A percentile compares a stretch with the other conserved stretches of the same genome.
Conservation (phyloP, 352 stramenopile species). For the Globisporangium lucens region DNA sequence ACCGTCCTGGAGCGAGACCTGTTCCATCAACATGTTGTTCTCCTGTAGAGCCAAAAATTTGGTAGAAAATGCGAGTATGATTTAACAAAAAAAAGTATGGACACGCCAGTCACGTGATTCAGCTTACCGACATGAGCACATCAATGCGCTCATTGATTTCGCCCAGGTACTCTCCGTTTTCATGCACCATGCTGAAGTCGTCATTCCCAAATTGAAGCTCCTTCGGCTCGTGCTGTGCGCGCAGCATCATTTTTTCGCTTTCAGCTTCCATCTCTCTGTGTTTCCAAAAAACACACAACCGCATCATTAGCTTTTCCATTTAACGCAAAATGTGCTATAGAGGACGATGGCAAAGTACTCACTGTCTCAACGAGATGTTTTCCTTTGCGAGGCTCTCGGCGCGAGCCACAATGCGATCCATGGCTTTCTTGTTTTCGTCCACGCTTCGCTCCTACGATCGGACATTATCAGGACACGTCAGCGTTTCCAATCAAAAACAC, state of each 20-base stretch:
- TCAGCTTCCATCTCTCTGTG: constrained; percentile 56
- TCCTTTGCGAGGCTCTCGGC: constrained; percentile 57
- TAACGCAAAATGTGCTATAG: neutral
- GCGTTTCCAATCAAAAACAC: neutral
- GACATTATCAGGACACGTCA: neutral
- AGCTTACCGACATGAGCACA: constrained; percentile 65
- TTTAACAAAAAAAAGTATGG: neutral
- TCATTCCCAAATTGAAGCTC: constrained; percentile 30
- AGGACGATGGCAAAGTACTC: constrained; percentile 8
- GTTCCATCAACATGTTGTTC: constrained; percentile 81
- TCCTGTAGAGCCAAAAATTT: constrained; percentile 30
- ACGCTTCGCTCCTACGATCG: constrained; percentile 36
- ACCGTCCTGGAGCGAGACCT: constrained; percentile 74
- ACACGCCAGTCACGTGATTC: neutral
- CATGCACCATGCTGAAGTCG: constrained; percentile 34
- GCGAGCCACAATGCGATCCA: constrained; percentile 45
- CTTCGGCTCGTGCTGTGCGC: constrained; percentile 41
- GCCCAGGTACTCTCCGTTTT: constrained; percentile 51
- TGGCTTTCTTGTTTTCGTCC: constrained; percentile 54
- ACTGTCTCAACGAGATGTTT: constrained; percentile 71
- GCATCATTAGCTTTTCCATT: neutral
- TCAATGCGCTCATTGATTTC: constrained; percentile 81
- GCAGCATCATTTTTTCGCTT: constrained; percentile 53
- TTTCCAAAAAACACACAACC: neutral
- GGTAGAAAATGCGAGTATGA: neutral